Conservation (phyloP, 2,329 filamentous ascomycete genomes). For the Neofusicoccum parvum region DNA sequence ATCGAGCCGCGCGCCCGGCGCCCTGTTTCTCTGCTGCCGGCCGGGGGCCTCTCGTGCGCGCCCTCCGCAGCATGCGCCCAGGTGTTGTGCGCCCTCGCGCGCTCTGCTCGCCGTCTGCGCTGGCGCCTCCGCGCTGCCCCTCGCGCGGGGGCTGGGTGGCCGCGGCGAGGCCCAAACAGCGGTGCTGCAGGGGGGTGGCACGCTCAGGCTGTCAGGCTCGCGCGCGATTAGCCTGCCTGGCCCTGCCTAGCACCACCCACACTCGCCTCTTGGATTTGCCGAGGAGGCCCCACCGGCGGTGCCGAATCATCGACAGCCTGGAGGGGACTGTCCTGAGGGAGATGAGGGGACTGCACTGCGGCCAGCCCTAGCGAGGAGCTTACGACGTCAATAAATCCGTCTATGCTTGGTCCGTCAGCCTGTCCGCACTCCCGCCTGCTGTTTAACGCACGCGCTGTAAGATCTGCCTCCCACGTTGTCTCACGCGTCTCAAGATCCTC, state of each 20-base stretch:
- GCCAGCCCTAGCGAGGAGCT: slow-evolving; percentile 20
- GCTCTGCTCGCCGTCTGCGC: too few species aligned
- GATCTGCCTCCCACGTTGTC: slow-evolving; percentile 20
- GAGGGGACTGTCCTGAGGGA: slow-evolving; percentile 16
- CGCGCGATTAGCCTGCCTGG: slow-evolving; percentile 6
- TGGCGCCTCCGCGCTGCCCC: slow-evolving; percentile 1
- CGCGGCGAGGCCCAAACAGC: slow-evolving; percentile 4
- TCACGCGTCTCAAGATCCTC: slow-evolving; percentile 20
- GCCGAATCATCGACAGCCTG: slow-evolving; percentile 9
- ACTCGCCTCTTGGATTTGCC: slow-evolving; percentile 11
- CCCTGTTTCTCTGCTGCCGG: neutral
- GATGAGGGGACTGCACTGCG: slow-evolving; percentile 16
- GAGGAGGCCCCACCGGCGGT: slow-evolving; percentile 13
- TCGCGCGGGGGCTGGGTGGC: neutral
- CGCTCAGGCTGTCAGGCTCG: slow-evolving; percentile 14
- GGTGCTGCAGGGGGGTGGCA: slow-evolving; percentile 6
- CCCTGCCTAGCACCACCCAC: slow-evolving; percentile 8
- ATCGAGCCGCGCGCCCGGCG: slow-evolving; percentile 10
- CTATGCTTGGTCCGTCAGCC: slow-evolving; percentile 5
- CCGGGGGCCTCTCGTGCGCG: too few species aligned
- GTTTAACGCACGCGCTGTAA: slow-evolving; percentile 15
- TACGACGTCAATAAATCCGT: slow-evolving; percentile 19
- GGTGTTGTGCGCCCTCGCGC: too few species aligned
- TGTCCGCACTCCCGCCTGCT: neutral
- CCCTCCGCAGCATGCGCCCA: too few species aligned